Conservation (phyloP, 176 grass and related monocot genomes). For the Oryza coarctata region DNA sequence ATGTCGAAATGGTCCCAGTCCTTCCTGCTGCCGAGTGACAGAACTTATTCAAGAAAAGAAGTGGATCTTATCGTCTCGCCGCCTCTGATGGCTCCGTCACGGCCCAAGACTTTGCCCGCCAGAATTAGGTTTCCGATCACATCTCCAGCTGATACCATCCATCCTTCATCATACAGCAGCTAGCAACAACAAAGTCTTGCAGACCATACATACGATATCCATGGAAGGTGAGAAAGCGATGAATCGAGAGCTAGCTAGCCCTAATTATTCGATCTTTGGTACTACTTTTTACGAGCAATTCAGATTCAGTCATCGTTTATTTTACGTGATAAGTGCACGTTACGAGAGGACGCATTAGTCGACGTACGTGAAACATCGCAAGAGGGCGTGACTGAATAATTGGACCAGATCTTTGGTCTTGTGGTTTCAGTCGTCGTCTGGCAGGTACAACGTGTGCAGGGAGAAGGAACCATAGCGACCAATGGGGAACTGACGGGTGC, state of each 20-base stretch:
- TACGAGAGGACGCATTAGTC: no score
- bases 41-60: background rate
- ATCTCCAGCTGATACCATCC: background rate
- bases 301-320: no score
- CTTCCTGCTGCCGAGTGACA: background rate
- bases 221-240: background rate
- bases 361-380: no score
- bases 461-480: background rate
- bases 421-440: background rate
- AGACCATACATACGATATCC: background rate
- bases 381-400: no score
- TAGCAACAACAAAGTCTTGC: background rate
- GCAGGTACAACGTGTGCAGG: background rate
- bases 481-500: background rate
- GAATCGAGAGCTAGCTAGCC: no score
- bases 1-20: background rate
- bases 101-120: background rate
- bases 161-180: no score
- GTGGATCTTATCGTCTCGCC: background rate
- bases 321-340: no score
- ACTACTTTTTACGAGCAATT: background rate
- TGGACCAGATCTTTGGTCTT: background rate
- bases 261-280: background rate
- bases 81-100: background rate
- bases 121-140: slow-evolving; percentile 1